phyloP scores from a whole-genome alignment of 441 rosid species.

The Biscutella auriculata region DNA sequence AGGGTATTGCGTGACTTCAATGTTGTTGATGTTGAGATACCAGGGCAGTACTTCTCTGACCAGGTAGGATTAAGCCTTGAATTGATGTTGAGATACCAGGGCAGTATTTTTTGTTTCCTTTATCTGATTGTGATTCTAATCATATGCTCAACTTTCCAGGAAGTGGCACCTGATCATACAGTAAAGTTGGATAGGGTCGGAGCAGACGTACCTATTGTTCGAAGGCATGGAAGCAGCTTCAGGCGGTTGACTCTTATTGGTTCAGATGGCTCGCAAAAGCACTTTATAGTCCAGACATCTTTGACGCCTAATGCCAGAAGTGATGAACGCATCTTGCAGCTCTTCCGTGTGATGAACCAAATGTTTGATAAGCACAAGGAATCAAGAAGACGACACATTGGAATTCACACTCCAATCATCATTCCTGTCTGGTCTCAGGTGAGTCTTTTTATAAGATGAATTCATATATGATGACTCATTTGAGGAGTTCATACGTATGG shows the following conservation, averaged over 20 bases:
- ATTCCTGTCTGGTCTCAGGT: slow-evolving; percentile 99
- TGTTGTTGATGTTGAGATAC: slow-evolving; percentile 97
- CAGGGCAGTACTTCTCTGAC: slow-evolving; percentile 92
- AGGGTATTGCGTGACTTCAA: slow-evolving; percentile 84
- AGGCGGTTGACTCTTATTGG: slow-evolving; percentile 91
- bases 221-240: slow-evolving; percentile 99
- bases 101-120: slow-evolving; percentile 32
- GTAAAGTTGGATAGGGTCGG: slow-evolving; percentile 90
- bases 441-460: not conserved
- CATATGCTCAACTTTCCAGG: slow-evolving; percentile 36
- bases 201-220: slow-evolving; percentile 92
- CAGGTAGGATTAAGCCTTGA: slow-evolving; percentile 44
- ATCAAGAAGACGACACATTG: slow-evolving; percentile 82
- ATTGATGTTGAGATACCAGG: slow-evolving; percentile 95
- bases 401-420: slow-evolving; percentile 92
- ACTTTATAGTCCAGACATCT: slow-evolving; percentile 96
- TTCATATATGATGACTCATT: not conserved
- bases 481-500: not conserved
- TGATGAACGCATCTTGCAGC: slow-evolving; percentile 94
- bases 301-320: slow-evolving; percentile 99
- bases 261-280: slow-evolving; percentile 94
- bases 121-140: slow-evolving; percentile 8
- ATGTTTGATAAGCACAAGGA: slow-evolving; percentile 99
- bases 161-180: slow-evolving; percentile 95
- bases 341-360: slow-evolving; percentile 96